Conservation (phyloP, 1,139 yeast genomes). For the Debaryomyces nepalensis region DNA sequence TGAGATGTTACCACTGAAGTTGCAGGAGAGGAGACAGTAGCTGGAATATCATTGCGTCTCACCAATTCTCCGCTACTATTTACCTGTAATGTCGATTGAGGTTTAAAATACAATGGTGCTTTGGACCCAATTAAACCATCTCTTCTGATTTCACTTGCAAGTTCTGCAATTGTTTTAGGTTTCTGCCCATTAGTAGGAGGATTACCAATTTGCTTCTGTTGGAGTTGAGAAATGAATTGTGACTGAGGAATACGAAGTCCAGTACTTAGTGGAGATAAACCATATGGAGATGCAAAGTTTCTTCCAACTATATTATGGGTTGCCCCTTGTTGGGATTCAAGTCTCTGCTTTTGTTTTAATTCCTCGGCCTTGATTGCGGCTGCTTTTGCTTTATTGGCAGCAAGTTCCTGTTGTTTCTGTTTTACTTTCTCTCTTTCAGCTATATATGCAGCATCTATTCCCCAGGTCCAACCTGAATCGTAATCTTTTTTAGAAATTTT, state of each 20-base stretch:
- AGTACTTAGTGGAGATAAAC: slow-evolving; percentile 23
- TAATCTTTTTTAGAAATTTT: slow-evolving; percentile 63
- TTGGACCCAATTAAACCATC: slow-evolving; percentile 36
- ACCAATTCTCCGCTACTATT: slow-evolving; percentile 17
- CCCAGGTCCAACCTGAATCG: slow-evolving; percentile 83
- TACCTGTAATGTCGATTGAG: slow-evolving; percentile 23
- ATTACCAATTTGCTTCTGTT: slow-evolving; percentile 24
- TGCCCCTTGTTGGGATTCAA: slow-evolving; percentile 35
- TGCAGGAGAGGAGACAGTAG: slow-evolving; percentile 13
- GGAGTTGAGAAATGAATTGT: slow-evolving; percentile 31
- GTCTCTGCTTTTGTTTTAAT: slow-evolving; percentile 45
- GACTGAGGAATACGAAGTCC: slow-evolving; percentile 27
- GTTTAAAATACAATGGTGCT: slow-evolving; percentile 43
- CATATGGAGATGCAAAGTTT: slow-evolving; percentile 32
- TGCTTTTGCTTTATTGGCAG: slow-evolving; percentile 60
- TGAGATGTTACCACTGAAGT: slow-evolving; percentile 7
- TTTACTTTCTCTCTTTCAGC: slow-evolving; percentile 79
- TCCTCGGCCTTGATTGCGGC: slow-evolving; percentile 60
- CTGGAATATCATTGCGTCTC: slow-evolving; percentile 15
- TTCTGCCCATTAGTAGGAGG: slow-evolving; percentile 27
- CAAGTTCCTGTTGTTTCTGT: slow-evolving; percentile 67
- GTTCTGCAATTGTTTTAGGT: slow-evolving; percentile 57
- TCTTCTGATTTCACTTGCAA: slow-evolving; percentile 58
- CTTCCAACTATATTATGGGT: slow-evolving; percentile 34
- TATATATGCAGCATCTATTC: slow-evolving; percentile 80